Evolutionary conservation across 495 filamentous ascomycete genomes (phyloP), one percentile per base, ranked within the genome.

Genomic region (Penicillium angulare): DNA sequence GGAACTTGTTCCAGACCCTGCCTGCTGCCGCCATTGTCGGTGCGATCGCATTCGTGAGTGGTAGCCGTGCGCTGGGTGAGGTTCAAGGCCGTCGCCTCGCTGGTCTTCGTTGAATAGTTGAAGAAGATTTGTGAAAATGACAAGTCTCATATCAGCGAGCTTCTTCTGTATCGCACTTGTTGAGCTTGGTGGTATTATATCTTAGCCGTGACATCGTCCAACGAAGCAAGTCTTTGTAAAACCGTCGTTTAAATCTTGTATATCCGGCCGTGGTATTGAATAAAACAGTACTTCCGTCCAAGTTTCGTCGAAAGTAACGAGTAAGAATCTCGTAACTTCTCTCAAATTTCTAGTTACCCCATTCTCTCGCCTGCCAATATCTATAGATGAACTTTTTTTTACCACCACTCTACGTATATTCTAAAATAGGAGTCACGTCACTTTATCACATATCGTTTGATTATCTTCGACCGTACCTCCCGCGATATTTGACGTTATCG

Each of bases 1-100:
- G 92, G 93, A 96, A 85, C 57, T 74, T 98, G 38, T 98, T 97
- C 80, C 86, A 95, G 74, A 81, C 80, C 22, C 79, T 98, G 32
- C 91, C 91, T 8, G 85, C 84, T 43, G 82, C 82, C 54, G 80
- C 77, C 27, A 72, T 80, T 34, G 80, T 88, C 43, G 86, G 85
- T 17, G 67, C 77, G 36, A 82, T 90, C 46, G 81, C 87, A 18
- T 90, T 95, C 61, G 68, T 97, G 34, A 95, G 90, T 67, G 95
- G 93, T 47, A 91, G 87, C 60, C 87, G 92, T 66, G 95, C 93
- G 18, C 74, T 98, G 57, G 85, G 88, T 35, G 93, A 98, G 73
- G 92, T 97, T 22, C 93, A 95, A 72, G 86, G 84, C 53, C 78
- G 93, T 43, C 80, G 93, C 35, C 72, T 97, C 58, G 85, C 86